Base-by-base conservation (phyloP, 2,329 filamentous ascomycete species). In the Hypoxylon sp. region DNA sequence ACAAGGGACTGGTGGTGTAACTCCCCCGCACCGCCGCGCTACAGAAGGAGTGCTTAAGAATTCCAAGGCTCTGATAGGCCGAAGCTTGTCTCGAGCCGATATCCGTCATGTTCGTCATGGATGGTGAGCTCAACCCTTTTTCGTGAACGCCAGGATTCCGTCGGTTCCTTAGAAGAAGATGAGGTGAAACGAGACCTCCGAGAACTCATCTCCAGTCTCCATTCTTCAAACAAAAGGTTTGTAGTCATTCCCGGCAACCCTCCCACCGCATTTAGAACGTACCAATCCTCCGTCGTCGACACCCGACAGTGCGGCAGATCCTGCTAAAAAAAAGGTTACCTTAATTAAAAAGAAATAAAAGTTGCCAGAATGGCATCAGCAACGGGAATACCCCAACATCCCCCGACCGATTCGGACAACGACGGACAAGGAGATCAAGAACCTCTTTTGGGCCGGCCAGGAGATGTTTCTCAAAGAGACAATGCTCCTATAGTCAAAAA, bases 391-490 rank as follows among this genome's bases (percentile, higher is more conserved):
- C 89, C 89, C 22, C 82, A 89, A 70, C 76, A 77, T 43, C 56
- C 68, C 67, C 72, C 72, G 72, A 70, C 63, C 48, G 77, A 79
- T 65, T 77, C 79, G 52, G 75, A 79, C 58, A 74, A 75, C 60
- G 69, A 71, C 50, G 75, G 71, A 57, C 74, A 73, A 67, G 73
- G 63, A 43, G 90, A 92, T 73, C 83, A 89, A 53, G 88, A 92
- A 72, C 91, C 91, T 68, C 80, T 94, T 55, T 81, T 94, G 30
- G 91, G 90, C 55, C 81, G 83, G 51, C 84, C 88, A 44, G 92
- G 92, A 48, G 91, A 94, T 79, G 91, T 87, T 8, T 85, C 87
- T 50, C 92, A 96, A 80, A 80, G 80, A 61, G 85, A 89, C 37
- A 84, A 85, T 15, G 83, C 86, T 62, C 81, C 87, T 22, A 82